Evolutionary conservation across 371 early-diverging fungal species (phyloP), one percentile per base, ranked within the genome.

Genomic region (Mucor lusitanicus): DNA sequence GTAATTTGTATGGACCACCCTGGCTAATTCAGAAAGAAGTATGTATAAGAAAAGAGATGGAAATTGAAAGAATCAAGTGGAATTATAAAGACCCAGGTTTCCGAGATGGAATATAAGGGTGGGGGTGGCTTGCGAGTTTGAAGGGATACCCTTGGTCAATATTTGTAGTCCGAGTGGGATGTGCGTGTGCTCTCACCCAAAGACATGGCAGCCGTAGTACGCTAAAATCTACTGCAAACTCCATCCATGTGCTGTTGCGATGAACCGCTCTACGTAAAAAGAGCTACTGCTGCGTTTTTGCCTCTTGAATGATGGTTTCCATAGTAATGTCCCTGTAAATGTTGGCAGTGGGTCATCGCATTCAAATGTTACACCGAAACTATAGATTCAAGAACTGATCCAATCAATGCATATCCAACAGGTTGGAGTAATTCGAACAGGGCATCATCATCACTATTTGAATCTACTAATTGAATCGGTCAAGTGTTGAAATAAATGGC

Each of bases 41-140:
- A 4, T 37, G 27, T 61, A 30, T n/a, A 61, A 46, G 61, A 25
- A 42, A 25, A 46, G 30, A 61, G 32, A 62, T 33, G 35, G 54
- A 62, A 62, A 53, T 19, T 1, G 50, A 62, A 62, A 62, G 63
- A 62, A 62, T 37, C 15, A 27, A 62, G 50, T 62, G 63, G 63
- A 62, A 62, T 53, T 33, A 37, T 27, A 33, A 37, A 21, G 35
- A 32, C 35, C 33, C 33, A 50, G 32, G 54, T 53, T 53, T 61
- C 55, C 27, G 15, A 15, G 15, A 37, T 37, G 13, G 1, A 59
- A 59, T 12, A 27, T 23, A 23, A 32, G 63, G 54, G 58, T 50
- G 39, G 63, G 63, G 63, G 63, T 62, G 63, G 63, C 63, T 62
- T 62, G 63, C 37, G 37, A 37, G 37, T 37, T 62, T 32, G 50